Base-by-base conservation (phyloP, 768 basidiomycete genomes). In the Serendipita sp. region DNA sequence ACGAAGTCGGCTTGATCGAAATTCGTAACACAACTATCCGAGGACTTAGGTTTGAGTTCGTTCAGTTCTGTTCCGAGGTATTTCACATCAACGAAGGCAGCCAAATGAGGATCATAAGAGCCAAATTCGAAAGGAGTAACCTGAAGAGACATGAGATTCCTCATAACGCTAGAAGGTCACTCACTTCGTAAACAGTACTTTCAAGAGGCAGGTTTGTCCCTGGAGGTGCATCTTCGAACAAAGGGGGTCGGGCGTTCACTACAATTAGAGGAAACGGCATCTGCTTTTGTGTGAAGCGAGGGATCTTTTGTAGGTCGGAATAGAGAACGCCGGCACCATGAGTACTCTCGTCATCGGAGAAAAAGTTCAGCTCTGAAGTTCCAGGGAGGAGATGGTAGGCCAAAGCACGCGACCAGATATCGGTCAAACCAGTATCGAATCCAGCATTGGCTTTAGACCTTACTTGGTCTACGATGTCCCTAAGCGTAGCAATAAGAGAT, bases 1-100 rank as follows among this genome's bases (percentile, higher is more conserved):
- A 91, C 71, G 71, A 89, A 92, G 0, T 79, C 80, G 0, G 79
- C 81, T 71, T 86, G 86, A 70, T 91, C 88, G 69, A 89, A 91
- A 4, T 83, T 84, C 3, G 79, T 81, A 11, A 84, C 83, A 71
- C 92, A 94, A 0, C 80, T 73, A 10, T 82, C 80, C 3, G 75
- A 72, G 66, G 81, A 83, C 10, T 73, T 74, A 0, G 85, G 79
- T 65, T 75, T 70, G 2, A 86, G 88, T 65, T 85, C 80, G 28
- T 73, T 71, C 16, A 91, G 70, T 66, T 78, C 76, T 0, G 88
- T 89, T 3, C 92, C 92, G 3, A 81, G 67, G 67, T 74, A 75
- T 45, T 75, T 71, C 37, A 74, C 56, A 30, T 64, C 63, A 8
- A 3, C 70, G 68, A 4, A 75, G 73, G 86, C 84, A n/a, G 83